phyloP scores from a whole-genome alignment of 768 basidiomycete genomes.

The Trametes maxima region DNA sequence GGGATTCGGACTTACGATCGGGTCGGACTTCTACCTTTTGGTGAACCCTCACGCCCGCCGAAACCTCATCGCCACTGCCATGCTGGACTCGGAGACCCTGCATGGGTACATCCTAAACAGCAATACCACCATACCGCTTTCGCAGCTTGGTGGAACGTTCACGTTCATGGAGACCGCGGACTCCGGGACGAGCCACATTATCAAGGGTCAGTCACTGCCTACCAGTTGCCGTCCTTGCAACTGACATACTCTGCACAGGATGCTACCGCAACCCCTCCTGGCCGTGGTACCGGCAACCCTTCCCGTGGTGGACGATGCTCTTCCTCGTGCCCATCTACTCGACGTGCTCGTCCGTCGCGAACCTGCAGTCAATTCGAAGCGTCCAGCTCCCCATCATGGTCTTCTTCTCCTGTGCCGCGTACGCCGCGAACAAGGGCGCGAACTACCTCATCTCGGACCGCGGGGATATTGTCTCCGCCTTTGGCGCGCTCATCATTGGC shows the following conservation, averaged over 20 bases:
- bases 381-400: conserved; percentile 80
- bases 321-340: conserved; percentile 78
- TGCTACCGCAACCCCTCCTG: conserved; percentile 74
- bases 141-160: conserved; percentile 31
- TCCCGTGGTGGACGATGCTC: conserved; percentile 83
- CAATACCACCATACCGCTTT: conserved; percentile 27
- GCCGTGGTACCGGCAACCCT: conserved; percentile 76
- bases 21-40: conserved; percentile 78
- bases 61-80: conserved; percentile 35
- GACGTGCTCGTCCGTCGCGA: conserved; percentile 71
- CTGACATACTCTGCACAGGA: conserved; percentile 41
- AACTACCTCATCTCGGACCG: conserved; percentile 63
- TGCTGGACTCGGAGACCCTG: conserved; percentile 33
- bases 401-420: conserved; percentile 72
- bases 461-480: conserved; percentile 74
- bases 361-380: conserved; percentile 72
- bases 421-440: conserved; percentile 67
- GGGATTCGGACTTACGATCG: conserved; percentile 86
- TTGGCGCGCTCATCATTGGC: conserved; percentile 78
- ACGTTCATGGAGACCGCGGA: conserved; percentile 29
- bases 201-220: conserved; percentile 28
- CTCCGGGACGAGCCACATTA: conserved; percentile 25
- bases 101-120: conserved; percentile 54
- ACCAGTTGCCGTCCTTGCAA: not conserved
- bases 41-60: conserved; percentile 60